Evolutionary conservation across 1,284 basidiomycete species (phyloP).

Genomic region (Phellopilus nigrolimitatus): DNA sequence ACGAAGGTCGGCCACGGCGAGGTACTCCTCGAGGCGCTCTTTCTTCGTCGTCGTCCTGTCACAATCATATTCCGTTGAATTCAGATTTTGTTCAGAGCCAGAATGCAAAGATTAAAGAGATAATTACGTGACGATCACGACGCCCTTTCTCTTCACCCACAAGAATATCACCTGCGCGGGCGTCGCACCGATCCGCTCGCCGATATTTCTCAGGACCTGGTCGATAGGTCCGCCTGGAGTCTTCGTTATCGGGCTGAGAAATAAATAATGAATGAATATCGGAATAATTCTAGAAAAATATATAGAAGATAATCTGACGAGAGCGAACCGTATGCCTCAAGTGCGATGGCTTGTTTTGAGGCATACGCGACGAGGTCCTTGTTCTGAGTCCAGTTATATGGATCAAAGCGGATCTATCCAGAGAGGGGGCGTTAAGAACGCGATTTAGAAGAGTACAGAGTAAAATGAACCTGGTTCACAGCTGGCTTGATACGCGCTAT

Average conservation of each 20-base stretch:
- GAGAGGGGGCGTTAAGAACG: neutral
- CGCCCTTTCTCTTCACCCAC: slow-evolving; percentile 65
- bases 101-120: too few species aligned
- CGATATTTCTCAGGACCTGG: slow-evolving; percentile 50
- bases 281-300: neutral
- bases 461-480: slow-evolving; percentile 73
- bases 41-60: slow-evolving; percentile 49
- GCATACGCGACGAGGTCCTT: slow-evolving; percentile 56
- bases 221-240: slow-evolving; percentile 73
- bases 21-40: slow-evolving; percentile 50
- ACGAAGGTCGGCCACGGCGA: slow-evolving; percentile 46
- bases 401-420: slow-evolving; percentile 57
- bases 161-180: slow-evolving; percentile 69
- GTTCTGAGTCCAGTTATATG: slow-evolving; percentile 58
- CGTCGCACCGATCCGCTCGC: slow-evolving; percentile 50
- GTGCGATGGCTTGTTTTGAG: slow-evolving; percentile 56
- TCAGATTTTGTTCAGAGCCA: too few species aligned
- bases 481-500: slow-evolving; percentile 60
- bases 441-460: neutral
- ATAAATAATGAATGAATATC: slow-evolving; percentile 1
- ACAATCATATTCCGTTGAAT: too few species aligned
- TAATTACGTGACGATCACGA: slow-evolving; percentile 66
- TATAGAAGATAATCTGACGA: slow-evolving; percentile 36
- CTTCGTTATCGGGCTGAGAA: slow-evolving; percentile 60
- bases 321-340: slow-evolving; percentile 69